Evolutionary conservation across 495 filamentous ascomycete species (phyloP), one percentile per base, ranked within the genome.

Genomic region (Penicillium paxilli): DNA sequence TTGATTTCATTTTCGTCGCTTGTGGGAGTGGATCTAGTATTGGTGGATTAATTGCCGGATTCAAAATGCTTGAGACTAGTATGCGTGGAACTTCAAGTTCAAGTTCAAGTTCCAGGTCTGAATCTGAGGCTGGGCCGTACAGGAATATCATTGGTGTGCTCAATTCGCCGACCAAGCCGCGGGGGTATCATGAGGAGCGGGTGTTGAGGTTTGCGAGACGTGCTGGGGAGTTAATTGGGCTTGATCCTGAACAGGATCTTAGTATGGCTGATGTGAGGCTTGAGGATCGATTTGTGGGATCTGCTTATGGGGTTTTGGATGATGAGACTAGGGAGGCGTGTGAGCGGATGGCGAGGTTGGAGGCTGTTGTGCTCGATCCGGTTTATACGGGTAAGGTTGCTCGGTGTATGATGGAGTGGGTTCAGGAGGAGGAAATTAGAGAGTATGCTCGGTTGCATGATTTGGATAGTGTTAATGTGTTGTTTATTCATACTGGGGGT

Each of bases 401-500:
- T 11, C 46, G 61, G 35, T 69, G 63, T 8, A 65, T 72, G 64
- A 59, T 67, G 51, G 55, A 67, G 22, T 70, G 64, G 66, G 58
- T 62, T 16, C 17, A 54, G 12, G 49, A 63, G 38, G 59, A 64
- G 5, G 63, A 68, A 32, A 32, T 72, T 9, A 49, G 9, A 26
- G 32, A 65, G 5, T 63, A 24, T 30, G 40, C 32, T 6, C 32
- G 26, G 22, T n/a, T 44, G 9, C 10, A 40, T 32, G 30, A 20
- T 1, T 41, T 52, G 51, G 46, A 58, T 16, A 32, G 58, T 20
- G 59, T 70, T 1, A 74, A 75, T 66, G 66, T 60, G 19, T 51
- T 75, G 22, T 74, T 75, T 33, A 70, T 75, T 35, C 72, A 75
- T 55, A 75, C 72, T 0, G 72, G 72, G 7, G 72, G 72, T n/a